phyloP scores from a whole-genome alignment of 371 early-diverging fungal species.

The Conidiobolus coronatus region DNA sequence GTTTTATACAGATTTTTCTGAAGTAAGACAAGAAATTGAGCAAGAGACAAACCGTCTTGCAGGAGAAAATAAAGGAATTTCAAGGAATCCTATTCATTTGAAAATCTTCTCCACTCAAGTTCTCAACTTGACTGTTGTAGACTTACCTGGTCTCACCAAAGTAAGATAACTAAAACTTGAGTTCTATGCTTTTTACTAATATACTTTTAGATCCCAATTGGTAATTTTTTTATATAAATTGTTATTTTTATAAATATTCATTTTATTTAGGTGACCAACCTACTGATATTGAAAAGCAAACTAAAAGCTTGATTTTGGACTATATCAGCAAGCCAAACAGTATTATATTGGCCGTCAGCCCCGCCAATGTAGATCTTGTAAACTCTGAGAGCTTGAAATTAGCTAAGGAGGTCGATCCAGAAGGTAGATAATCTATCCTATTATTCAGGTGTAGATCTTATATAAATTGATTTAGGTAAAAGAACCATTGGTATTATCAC shows the following conservation, averaged over 20 bases:
- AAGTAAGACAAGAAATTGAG: conserved; percentile 73
- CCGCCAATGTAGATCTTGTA: conserved; percentile 78
- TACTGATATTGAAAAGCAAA: conserved; percentile 70
- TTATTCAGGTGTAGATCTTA: neutral
- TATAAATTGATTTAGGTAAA: conserved; percentile 13
- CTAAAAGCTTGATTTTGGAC: conserved; percentile 55
- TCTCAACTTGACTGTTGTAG: conserved; percentile 78
- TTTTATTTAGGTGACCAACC: conserved; percentile 54
- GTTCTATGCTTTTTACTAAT: neutral
- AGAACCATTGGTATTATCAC: conserved; percentile 85
- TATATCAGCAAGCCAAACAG: conserved; percentile 76
- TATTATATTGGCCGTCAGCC: conserved; percentile 83
- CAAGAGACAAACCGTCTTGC: conserved; percentile 69
- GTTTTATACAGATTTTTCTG: conserved; percentile 55
- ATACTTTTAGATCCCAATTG: conserved; percentile 16
- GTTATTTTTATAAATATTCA: neutral
- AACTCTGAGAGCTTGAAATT: conserved; percentile 86
- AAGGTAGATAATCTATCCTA: conserved; percentile 13
- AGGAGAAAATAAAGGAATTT: conserved; percentile 70
- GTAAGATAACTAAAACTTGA: conserved; percentile 10
- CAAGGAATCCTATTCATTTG: conserved; percentile 67
- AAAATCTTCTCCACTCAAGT: conserved; percentile 67
- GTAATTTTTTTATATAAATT: conserved; percentile 7
- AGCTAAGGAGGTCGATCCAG: conserved; percentile 79
- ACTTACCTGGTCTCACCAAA: conserved; percentile 86